These are phyloP conservation scores for Hagleromyces aurorensis DNA, from an alignment of 805 yeast genomes.

Conservation along the genomic window DNA sequence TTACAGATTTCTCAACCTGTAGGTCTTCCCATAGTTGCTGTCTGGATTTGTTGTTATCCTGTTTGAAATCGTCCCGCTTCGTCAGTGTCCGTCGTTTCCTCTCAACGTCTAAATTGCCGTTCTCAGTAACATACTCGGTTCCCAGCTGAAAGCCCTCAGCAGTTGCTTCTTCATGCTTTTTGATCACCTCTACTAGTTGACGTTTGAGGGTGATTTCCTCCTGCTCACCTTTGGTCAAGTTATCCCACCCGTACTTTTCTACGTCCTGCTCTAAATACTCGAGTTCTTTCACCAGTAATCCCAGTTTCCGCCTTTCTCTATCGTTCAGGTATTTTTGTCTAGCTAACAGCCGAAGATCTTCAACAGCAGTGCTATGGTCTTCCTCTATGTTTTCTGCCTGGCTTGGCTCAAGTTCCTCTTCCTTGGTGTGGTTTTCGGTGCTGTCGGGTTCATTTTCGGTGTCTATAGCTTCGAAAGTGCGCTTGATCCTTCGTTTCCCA, in stretches of 20 bases:
- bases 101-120: slow-evolving; percentile 46
- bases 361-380: too few species aligned
- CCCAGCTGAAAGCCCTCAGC: slow-evolving; percentile 44
- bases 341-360: slow-evolving; percentile 37
- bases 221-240: slow-evolving; percentile 41
- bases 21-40: slow-evolving; percentile 32
- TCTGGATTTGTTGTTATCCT: slow-evolving; percentile 22
- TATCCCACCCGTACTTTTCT: slow-evolving; percentile 45
- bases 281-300: slow-evolving; percentile 40
- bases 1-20: slow-evolving; percentile 24
- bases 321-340: slow-evolving; percentile 41
- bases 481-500: slow-evolving; percentile 20
- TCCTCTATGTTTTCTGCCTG: too few species aligned
- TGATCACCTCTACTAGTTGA: slow-evolving; percentile 39
- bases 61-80: slow-evolving; percentile 22
- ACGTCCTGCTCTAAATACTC: slow-evolving; percentile 43
- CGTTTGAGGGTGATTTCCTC: slow-evolving; percentile 45
- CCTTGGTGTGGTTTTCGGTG: too few species aligned
- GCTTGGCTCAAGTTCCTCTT: too few species aligned
- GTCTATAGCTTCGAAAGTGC: slow-evolving; percentile 11
- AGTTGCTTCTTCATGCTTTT: slow-evolving; percentile 33
- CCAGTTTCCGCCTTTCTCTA: slow-evolving; percentile 41
- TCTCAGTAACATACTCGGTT: slow-evolving; percentile 44
- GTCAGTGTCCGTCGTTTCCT: slow-evolving; percentile 46
- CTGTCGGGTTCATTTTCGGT: too few species aligned